Base-by-base conservation (phyloP, 148 eudicot species). In the Mesembryanthemum crystallinum region DNA sequence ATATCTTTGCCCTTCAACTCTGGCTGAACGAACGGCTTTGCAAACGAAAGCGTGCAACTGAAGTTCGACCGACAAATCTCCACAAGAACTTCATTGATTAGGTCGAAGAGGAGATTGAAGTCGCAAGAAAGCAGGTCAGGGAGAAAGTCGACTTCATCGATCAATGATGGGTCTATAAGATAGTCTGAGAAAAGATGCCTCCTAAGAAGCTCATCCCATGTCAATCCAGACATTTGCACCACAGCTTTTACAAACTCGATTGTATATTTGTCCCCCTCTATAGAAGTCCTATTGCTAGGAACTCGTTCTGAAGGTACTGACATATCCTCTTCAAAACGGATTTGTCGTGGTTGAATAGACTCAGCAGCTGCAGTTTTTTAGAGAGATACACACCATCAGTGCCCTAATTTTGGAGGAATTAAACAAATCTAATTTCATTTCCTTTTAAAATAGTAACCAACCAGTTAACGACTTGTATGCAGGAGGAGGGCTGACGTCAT, bases 41-140 rank as follows among this genome's bases (percentile, higher is more conserved):
- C 83, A 30, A 75, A 81, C 25, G 92, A 85, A 4, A 87, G 83
- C 72, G 72, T 76, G 76, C 78, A 76, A 18, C 89, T 91, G 57
- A 88, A 91, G 72, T 89, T 77, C 24, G 76, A 75, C 66, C 84
- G 88, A 76, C 91, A 88, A 49, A 87, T 75, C 78, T 89, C 97
- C 20, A 81, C 52, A n/a, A 92, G 85, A 43, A 89, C 88, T 79
- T 91, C 93, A 51, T 85, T 87, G 54, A 92, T 83, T 74, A 89
- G 87, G 76, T 91, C 97, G 59, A 96, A 96, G 65, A 96, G 97
- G 81, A 88, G 91, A 76, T 87, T 88, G 82, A 89, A 93, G 78
- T 96, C 97, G 27, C 87, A 79, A 43, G 78, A 80, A 57, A 95
- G 87, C 18, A 85, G 80, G 81, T 89, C 89, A 1, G 96, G 89